phyloP scores from a whole-genome alignment of 208 protist species.

The Naegleria fowleri region DNA sequence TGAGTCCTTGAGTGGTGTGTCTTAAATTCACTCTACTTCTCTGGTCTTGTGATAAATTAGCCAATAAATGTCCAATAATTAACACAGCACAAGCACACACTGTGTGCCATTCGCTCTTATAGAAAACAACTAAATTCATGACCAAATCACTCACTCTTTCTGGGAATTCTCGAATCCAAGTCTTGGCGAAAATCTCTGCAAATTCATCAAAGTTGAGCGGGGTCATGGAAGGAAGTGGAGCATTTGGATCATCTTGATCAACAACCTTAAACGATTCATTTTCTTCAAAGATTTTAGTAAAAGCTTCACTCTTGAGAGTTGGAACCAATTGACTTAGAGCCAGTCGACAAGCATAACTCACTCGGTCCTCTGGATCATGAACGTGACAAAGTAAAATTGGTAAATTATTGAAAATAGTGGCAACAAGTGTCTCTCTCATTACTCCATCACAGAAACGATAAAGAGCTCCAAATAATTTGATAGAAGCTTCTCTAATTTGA shows the following conservation, averaged over 20 bases:
- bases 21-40: not conserved
- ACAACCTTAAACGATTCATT: not conserved
- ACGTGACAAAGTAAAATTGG: not conserved
- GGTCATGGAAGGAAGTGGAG: not conserved
- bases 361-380: not conserved
- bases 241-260: not conserved
- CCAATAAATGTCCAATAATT: conserved; percentile 1
- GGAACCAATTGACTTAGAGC: not conserved
- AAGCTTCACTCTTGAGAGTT: not conserved
- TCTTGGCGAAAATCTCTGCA: not conserved
- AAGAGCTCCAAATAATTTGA: conserved; percentile 17
- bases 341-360: not conserved
- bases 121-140: conserved; percentile 11
- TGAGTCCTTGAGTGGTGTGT: not conserved
- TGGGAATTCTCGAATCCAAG: conserved; percentile 12
- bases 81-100: not conserved
- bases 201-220: conserved; percentile 7
- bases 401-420: not conserved
- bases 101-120: not conserved
- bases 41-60: not conserved
- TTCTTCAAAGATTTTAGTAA: not conserved
- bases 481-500: not conserved
- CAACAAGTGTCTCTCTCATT: not conserved
- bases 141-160: conserved; percentile 13
- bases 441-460: not conserved